A percentile compares a stretch with the other conserved stretches of the same genome.
Conservation (phyloP, 805 yeast species). For the Grigorovia yakushimaensis region DNA sequence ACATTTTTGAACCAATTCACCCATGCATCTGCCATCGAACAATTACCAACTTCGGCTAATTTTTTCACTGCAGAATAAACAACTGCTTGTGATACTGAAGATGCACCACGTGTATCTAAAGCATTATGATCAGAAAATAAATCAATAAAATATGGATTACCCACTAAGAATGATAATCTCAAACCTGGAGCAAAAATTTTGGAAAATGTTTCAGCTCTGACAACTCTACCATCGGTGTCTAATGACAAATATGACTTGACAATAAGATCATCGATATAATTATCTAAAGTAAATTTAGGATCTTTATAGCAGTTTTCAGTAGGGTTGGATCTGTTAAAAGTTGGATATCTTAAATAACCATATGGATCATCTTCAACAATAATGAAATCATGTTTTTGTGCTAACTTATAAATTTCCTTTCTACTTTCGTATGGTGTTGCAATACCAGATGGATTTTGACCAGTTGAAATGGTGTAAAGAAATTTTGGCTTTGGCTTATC, state of each 20-base stretch:
- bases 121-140: slow-evolving; percentile 34
- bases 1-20: slow-evolving; percentile 39
- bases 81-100: slow-evolving; percentile 49
- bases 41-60: slow-evolving; percentile 23
- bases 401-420: slow-evolving; percentile 39
- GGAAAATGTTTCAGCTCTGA: slow-evolving; percentile 55
- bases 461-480: slow-evolving; percentile 57
- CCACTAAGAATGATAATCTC: slow-evolving; percentile 51
- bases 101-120: slow-evolving; percentile 42
- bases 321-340: slow-evolving; percentile 25
- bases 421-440: slow-evolving; percentile 43
- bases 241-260: slow-evolving; percentile 42
- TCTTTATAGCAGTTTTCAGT: slow-evolving; percentile 26
- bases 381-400: slow-evolving; percentile 45
- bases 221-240: slow-evolving; percentile 52
- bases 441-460: slow-evolving; percentile 62
- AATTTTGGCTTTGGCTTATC: slow-evolving; percentile 45
- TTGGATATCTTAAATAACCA: slow-evolving; percentile 46
- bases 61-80: slow-evolving; percentile 41
- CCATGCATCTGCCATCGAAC: slow-evolving; percentile 35
- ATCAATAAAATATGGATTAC: slow-evolving; percentile 37
- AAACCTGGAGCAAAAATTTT: slow-evolving; percentile 60
- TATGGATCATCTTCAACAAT: slow-evolving; percentile 67
- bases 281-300: slow-evolving; percentile 26
- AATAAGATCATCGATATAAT: slow-evolving; percentile 36